These are phyloP conservation scores for Crepidotus variabilis DNA, from an alignment of 768 basidiomycete species.

Conservation along the genomic window DNA sequence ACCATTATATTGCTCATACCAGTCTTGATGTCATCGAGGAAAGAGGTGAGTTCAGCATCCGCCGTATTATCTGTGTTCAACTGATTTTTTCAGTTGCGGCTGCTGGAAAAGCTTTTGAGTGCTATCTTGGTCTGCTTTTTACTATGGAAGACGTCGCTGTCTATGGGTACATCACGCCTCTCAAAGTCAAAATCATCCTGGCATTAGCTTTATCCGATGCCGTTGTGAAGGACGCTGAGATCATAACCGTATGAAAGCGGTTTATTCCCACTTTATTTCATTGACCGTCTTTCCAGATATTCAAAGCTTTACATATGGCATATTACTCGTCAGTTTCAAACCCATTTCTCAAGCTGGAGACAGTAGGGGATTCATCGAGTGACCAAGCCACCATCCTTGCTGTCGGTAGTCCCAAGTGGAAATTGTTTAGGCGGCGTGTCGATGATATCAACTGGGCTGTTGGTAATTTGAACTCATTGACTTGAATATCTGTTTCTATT, in stretches of 20 bases:
- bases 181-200: conserved; percentile 84
- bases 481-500: neutral
- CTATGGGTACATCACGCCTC: conserved; percentile 87
- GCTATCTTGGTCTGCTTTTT: conserved; percentile 83
- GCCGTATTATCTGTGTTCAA: neutral
- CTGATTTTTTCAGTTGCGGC: conserved; percentile 31
- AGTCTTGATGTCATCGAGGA: conserved; percentile 90
- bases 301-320: conserved; percentile 86
- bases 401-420: conserved; percentile 66
- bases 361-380: conserved; percentile 37
- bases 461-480: conserved; percentile 26
- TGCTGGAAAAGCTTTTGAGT: conserved; percentile 63
- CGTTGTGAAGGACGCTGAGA: conserved; percentile 76
- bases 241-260: conserved; percentile 55
- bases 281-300: conserved; percentile 49
- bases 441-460: conserved; percentile 71
- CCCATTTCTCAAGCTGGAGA: conserved; percentile 75
- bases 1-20: conserved; percentile 90
- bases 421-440: conserved; percentile 62
- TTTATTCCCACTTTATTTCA: neutral
- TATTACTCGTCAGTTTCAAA: conserved; percentile 83
- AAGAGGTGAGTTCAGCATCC: conserved; percentile 54
- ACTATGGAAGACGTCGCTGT: conserved; percentile 92
- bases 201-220: conserved; percentile 78
- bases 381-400: conserved; percentile 55